phyloP scores from a whole-genome alignment of 768 basidiomycete genomes.

The Porphyrellus cyaneotinctus region DNA sequence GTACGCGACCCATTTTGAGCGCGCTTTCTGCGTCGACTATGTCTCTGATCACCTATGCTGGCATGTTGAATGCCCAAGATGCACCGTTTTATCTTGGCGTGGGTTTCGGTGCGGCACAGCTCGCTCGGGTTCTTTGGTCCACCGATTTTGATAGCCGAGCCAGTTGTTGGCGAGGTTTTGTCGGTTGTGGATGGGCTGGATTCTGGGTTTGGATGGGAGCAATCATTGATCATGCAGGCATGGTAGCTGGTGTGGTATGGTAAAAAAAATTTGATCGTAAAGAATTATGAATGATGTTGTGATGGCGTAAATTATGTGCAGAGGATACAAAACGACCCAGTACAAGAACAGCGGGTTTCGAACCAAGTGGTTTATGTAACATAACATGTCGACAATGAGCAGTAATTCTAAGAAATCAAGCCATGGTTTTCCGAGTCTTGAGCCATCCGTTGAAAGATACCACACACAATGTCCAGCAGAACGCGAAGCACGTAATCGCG shows the following conservation, averaged over 20 bases:
- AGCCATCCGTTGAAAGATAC: conserved; percentile 84
- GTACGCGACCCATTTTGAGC: conserved; percentile 70
- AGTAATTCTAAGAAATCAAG: neutral
- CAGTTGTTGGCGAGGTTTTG: conserved; percentile 91
- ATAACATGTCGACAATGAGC: too few species aligned
- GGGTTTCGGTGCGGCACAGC: conserved; percentile 67
- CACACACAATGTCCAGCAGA: conserved; percentile 76
- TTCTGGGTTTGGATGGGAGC: conserved; percentile 86
- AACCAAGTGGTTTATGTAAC: neutral
- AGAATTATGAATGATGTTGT: neutral
- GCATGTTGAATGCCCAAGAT: conserved; percentile 73
- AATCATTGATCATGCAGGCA: conserved; percentile 56
- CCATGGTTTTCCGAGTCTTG: conserved; percentile 40
- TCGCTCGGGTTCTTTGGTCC: conserved; percentile 66
- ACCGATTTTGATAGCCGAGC: conserved; percentile 73
- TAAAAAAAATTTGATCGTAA: neutral
- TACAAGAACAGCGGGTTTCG: neutral
- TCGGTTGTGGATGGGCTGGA: conserved; percentile 83
- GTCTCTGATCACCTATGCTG: conserved; percentile 72
- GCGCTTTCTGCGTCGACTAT: conserved; percentile 71
- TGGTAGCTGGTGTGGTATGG: conserved; percentile 12
- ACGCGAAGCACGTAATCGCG: conserved; percentile 80
- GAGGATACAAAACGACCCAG: neutral
- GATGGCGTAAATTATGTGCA: neutral
- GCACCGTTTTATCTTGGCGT: conserved; percentile 77